These are phyloP conservation scores for Penicillium hesseltinei DNA, from an alignment of 2,329 filamentous ascomycete species.

Conservation along the genomic window DNA sequence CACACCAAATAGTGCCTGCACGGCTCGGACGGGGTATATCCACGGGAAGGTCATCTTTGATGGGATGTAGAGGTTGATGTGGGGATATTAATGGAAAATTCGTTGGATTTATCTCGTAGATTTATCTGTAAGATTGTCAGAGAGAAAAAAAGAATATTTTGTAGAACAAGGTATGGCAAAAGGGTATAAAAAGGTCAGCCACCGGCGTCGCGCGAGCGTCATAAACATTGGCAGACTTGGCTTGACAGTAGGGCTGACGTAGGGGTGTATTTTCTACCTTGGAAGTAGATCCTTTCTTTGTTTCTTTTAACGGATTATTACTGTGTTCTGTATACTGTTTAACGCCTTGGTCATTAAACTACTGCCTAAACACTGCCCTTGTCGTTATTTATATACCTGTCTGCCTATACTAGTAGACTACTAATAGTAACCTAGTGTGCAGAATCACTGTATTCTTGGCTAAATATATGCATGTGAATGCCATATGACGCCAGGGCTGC, in stretches of 20 bases:
- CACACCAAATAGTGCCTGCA: constrained; percentile 67
- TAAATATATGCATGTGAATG: neutral
- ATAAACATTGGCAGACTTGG: constrained; percentile 10
- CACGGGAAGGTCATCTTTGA: constrained; percentile 25
- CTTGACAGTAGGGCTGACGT: constrained; percentile 9
- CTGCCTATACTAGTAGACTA: neutral
- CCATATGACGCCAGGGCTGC: neutral
- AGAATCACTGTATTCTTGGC: neutral
- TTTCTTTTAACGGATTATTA: neutral
- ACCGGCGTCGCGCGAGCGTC: constrained; percentile 23
- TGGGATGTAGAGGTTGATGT: neutral
- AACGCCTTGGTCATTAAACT: neutral
- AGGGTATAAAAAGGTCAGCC: constrained; percentile 11
- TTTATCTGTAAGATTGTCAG: neutral
- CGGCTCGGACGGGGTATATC: constrained; percentile 58
- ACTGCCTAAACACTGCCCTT: neutral
- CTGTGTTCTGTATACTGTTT: neutral
- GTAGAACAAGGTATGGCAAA: neutral
- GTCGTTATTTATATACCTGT: neutral
- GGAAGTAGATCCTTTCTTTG: too few relatives aligned
- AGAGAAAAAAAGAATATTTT: neutral
- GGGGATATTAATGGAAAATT: neutral
- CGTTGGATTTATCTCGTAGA: neutral
- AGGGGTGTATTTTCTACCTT: too few relatives aligned
- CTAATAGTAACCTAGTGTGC: too few relatives aligned